Evolutionary conservation across 2,329 filamentous ascomycete species (phyloP).

Genomic region (Ophiostoma ips): DNA sequence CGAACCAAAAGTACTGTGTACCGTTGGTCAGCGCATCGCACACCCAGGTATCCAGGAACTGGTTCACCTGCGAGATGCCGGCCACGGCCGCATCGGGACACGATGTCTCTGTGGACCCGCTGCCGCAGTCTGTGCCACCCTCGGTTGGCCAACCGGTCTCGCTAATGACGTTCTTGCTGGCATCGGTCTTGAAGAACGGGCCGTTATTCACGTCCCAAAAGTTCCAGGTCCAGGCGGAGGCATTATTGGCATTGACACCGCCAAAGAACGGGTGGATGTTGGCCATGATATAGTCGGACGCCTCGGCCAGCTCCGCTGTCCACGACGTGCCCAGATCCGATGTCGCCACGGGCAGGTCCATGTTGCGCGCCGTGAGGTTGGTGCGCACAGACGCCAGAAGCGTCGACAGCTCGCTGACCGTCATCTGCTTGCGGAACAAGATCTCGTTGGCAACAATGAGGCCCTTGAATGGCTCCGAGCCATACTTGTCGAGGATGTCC

Average conservation of each 20-base stretch:
- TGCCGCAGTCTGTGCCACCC: conserved; percentile 68
- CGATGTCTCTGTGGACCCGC: conserved; percentile 25
- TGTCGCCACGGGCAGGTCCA: conserved; percentile 67
- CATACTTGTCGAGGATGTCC: conserved; percentile 59
- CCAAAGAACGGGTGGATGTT: conserved; percentile 96
- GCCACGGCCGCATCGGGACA: conserved; percentile 62
- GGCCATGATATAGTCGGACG: conserved; percentile 82
- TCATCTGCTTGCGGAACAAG: conserved; percentile 64
- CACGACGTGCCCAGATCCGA: conserved; percentile 85
- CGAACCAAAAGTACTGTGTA: conserved; percentile 95
- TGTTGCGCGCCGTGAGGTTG: conserved; percentile 54
- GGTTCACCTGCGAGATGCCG: conserved; percentile 66
- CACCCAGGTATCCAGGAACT: conserved; percentile 76
- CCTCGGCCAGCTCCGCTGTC: conserved; percentile 51
- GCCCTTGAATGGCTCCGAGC: conserved; percentile 56
- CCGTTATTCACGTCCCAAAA: conserved; percentile 69
- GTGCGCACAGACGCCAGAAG: conserved; percentile 54
- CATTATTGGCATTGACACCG: conserved; percentile 52
- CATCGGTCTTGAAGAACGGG: conserved; percentile 46
- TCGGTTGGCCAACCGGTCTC: conserved; percentile 85
- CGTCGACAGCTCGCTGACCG: conserved; percentile 43
- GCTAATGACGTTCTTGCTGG: conserved; percentile 61
- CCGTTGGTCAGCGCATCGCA: conserved; percentile 67
- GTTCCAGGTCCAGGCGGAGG: conserved; percentile 64
- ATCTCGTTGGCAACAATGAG: conserved; percentile 76